Percentiles rank a stretch among this genome's conserved stretches.
Evolutionary conservation across 1,139 yeast genomes (phyloP).

Genomic region (Groenewaldozyma auringiensis): DNA sequence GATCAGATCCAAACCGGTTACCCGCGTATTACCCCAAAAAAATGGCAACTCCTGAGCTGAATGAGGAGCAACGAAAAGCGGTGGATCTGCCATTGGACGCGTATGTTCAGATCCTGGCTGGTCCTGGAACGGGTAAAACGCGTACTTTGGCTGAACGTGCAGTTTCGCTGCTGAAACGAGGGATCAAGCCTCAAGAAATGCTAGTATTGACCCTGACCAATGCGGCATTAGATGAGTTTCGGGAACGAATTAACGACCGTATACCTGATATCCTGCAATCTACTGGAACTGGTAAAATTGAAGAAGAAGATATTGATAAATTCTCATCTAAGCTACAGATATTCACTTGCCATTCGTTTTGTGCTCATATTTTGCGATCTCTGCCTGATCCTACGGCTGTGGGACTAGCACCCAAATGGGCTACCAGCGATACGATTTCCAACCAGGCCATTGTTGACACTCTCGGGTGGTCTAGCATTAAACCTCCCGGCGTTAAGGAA

Average conservation of each 20-base stretch:
- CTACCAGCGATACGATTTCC: background rate
- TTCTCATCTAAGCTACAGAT: background rate
- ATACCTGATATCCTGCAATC: constrained; percentile 26
- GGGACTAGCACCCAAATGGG: background rate
- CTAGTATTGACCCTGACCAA: constrained; percentile 86
- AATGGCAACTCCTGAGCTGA: constrained; percentile 41
- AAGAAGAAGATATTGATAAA: background rate
- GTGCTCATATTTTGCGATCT: background rate
- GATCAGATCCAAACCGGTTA: too few species aligned
- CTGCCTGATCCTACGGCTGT: constrained; percentile 45
- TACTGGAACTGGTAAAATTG: background rate
- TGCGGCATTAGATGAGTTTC: constrained; percentile 62
- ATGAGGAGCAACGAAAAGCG: constrained; percentile 53
- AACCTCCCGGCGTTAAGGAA: background rate
- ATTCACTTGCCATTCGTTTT: constrained; percentile 84
- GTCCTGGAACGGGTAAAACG: constrained; percentile 84
- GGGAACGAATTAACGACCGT: constrained; percentile 54
- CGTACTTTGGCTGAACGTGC: constrained; percentile 67
- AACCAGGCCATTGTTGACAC: background rate
- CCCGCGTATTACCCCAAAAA: too few species aligned
- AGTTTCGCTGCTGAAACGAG: constrained; percentile 51
- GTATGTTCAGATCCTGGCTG: constrained; percentile 72
- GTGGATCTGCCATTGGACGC: constrained; percentile 47
- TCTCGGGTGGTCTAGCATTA: background rate
- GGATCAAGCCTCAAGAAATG: constrained; percentile 49